Base-by-base conservation (phyloP, 352 stramenopile genomes). In the Pythium monospermum region DNA sequence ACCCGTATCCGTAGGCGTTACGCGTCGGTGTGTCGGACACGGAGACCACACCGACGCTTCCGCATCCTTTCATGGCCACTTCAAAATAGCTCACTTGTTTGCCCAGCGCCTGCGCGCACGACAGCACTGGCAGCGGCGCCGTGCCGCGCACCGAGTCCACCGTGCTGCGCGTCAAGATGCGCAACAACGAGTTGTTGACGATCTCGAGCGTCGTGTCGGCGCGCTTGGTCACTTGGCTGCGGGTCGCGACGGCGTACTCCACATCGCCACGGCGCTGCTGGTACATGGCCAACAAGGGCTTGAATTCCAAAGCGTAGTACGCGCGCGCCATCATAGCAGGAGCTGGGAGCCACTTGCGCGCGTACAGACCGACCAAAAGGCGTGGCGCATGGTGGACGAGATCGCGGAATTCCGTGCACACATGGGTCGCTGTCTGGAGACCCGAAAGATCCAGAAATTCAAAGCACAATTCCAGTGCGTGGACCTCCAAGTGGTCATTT, bases 101-200 rank as follows among this genome's bases (percentile, higher is more conserved):
- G 25, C 72, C 45, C 4, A 94, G 62, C 22, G 74, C 83, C 1
- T 42, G 50, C 0, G 79, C 81, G 35, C 77, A 88, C 16, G 81
- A 68, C 23, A 86, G 60, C 46, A 72, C 43, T 0, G 71, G 68
- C 4, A 94, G 70, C 28, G 71, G 49, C 39, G 68, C 50, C n/a
- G 53, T 57, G 26, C 75, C 71, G 37, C 82, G 80, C 38, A 87
- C 67, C 38, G 83, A 92, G 65, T 92, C 83, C 39, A 94, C 65
- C 0, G 81, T 52, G 4, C 81, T 71, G 48, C 71, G 71, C 16
- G 69, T 68, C 48, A 94, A 86, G 49, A 68, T 85, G 36, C 83
- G 79, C 49, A 94, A 66, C 69, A 92, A 85, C 46, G 83, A 94
- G 60, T 90, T 85, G 68, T 94, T 94, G 27, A 74, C 30, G 19